Conservation (phyloP, 1,284 basidiomycete genomes). For the Marasmius oreades region DNA sequence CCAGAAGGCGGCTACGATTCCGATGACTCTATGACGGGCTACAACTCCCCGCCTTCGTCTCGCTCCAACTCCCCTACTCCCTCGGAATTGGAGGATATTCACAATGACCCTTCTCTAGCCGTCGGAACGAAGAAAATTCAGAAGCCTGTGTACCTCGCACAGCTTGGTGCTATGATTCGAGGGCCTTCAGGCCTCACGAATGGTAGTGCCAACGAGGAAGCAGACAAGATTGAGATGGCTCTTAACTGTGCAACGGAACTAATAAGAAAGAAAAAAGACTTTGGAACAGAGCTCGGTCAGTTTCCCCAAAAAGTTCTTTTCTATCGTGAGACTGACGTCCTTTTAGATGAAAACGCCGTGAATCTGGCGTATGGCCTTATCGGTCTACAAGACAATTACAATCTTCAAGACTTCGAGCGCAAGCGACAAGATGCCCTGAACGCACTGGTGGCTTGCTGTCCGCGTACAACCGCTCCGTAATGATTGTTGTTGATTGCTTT, state of each 20-base stretch:
- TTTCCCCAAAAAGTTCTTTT: background rate
- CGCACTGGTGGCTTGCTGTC: constrained; percentile 79
- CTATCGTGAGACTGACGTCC: constrained; percentile 2
- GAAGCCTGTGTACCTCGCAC: constrained; percentile 80
- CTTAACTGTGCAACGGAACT: constrained; percentile 76
- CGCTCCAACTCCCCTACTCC: constrained; percentile 78
- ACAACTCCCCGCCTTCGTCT: constrained; percentile 64
- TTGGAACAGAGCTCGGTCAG: constrained; percentile 82
- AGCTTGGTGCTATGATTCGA: constrained; percentile 71
- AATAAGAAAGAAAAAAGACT: constrained; percentile 76
- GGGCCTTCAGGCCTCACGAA: constrained; percentile 39
- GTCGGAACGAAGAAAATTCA: constrained; percentile 63
- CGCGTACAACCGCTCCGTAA: constrained; percentile 75
- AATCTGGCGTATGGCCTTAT: constrained; percentile 76
- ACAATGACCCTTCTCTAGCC: constrained; percentile 76
- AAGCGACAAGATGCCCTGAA: constrained; percentile 75
- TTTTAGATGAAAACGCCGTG: constrained; percentile 81
- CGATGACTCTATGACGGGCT: constrained; percentile 82
- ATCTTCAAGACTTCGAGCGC: constrained; percentile 75
- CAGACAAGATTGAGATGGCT: constrained; percentile 75
- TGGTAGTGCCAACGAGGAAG: constrained; percentile 64
- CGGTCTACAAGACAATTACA: constrained; percentile 80
- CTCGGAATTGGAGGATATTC: constrained; percentile 78
- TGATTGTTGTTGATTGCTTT: constrained; percentile 28
- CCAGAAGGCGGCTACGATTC: constrained; percentile 53